Percentiles rank a stretch among this genome's conserved stretches.
phyloP scores from a whole-genome alignment of 2,329 filamentous ascomycete genomes.

The Trichoderma sp. region DNA sequence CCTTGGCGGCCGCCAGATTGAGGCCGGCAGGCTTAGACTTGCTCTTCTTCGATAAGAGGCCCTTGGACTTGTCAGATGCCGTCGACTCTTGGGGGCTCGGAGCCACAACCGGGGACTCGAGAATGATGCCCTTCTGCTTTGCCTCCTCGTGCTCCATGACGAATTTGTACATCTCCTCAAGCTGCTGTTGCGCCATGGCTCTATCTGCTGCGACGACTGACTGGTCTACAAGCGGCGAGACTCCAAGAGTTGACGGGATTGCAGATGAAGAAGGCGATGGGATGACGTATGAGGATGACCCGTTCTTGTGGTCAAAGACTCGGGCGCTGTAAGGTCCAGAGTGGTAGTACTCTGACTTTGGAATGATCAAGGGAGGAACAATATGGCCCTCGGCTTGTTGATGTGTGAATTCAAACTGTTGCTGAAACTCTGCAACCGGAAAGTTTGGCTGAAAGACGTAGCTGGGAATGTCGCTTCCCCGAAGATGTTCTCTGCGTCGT shows the following conservation, averaged over 20 bases:
- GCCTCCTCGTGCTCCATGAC: conserved; percentile 86
- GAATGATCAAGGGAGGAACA: conserved; percentile 54
- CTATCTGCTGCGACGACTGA: conserved; percentile 73
- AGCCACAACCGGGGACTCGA: conserved; percentile 46
- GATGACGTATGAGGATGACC: conserved; percentile 46
- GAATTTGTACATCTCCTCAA: conserved; percentile 88
- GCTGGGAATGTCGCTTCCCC: conserved; percentile 54
- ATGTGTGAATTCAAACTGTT: conserved; percentile 26
- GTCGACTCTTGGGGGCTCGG: conserved; percentile 33
- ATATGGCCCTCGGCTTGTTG: conserved; percentile 41
- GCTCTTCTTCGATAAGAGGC: conserved; percentile 47
- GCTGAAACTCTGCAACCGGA: conserved; percentile 9
- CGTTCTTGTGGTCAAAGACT: conserved; percentile 21
- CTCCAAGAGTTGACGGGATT: conserved; percentile 49
- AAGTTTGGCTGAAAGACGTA: conserved; percentile 34
- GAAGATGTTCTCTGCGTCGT: conserved; percentile 54
- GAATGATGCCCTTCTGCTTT: conserved; percentile 57
- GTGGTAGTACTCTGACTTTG: conserved; percentile 39
- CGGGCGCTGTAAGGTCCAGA: conserved; percentile 19
- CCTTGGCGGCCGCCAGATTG: conserved; percentile 47
- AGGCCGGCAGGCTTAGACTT: conserved; percentile 53
- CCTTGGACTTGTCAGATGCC: conserved; percentile 34
- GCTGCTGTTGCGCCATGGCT: conserved; percentile 74
- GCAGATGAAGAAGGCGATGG: conserved; percentile 53
- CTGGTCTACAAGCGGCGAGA: conserved; percentile 74